A percentile compares a stretch with the other conserved stretches of the same genome.
Conservation (phyloP, 805 yeast species). For the Wickerhamiella lipophila region DNA sequence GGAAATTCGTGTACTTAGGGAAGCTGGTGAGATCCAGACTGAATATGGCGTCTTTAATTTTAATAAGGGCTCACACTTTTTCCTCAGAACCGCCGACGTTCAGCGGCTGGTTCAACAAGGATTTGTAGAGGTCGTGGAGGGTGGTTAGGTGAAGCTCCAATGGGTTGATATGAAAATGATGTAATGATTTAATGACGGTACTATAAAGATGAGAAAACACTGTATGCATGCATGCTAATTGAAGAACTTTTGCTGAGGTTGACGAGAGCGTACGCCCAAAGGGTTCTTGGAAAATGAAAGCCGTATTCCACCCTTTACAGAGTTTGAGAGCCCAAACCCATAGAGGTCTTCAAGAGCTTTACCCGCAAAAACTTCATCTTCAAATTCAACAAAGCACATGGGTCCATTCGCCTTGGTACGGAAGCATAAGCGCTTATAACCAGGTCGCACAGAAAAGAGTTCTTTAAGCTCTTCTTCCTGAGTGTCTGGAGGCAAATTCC, state of each 20-base stretch:
- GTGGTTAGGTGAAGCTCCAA: no score
- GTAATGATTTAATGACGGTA: not conserved
- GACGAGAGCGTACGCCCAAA: constrained; percentile 74
- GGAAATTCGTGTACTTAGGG: constrained; percentile 83
- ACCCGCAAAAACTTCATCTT: constrained; percentile 87
- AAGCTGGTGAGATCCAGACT: constrained; percentile 95
- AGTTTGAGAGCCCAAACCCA: constrained; percentile 80
- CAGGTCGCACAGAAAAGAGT: constrained; percentile 75
- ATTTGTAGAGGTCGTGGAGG: constrained; percentile 57
- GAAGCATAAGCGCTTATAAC: constrained; percentile 85
- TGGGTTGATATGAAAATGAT: not conserved
- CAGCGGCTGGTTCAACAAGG: constrained; percentile 92
- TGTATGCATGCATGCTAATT: constrained; percentile 10
- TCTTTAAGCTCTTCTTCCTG: constrained; percentile 84
- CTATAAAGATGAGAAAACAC: not conserved
- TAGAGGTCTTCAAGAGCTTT: constrained; percentile 86
- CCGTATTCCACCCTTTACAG: constrained; percentile 88
- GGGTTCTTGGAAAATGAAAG: constrained; percentile 93
- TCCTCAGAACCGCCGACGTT: constrained; percentile 87
- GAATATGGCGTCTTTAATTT: constrained; percentile 88
- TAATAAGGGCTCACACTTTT: constrained; percentile 87
- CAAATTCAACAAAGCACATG: constrained; percentile 98
- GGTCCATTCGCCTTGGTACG: constrained; percentile 84
- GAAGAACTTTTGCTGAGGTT: constrained; percentile 11
- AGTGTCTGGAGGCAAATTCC: constrained; percentile 94